These are phyloP conservation scores for Trametes villosa DNA, from an alignment of 768 basidiomycete genomes.

Conservation along the genomic window DNA sequence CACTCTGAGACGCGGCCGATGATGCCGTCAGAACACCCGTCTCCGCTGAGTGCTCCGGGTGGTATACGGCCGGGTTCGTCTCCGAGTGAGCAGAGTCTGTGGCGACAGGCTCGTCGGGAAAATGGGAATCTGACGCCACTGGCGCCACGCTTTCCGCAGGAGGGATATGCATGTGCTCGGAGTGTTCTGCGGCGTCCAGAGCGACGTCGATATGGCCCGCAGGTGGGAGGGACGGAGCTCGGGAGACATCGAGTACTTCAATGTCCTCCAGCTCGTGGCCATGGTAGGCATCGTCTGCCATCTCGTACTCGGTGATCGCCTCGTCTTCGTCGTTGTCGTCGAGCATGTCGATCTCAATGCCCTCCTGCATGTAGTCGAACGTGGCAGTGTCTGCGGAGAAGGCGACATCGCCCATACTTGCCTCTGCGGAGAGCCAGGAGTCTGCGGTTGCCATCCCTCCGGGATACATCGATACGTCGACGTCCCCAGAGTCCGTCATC, in stretches of 20 bases:
- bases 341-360: slow-evolving; percentile 73
- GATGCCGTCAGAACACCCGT: no score
- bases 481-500: slow-evolving; percentile 65
- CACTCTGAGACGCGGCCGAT: no score
- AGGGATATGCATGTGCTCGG: slow-evolving; percentile 2
- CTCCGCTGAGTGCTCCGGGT: no score
- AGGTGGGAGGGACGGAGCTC: slow-evolving; percentile 32
- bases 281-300: slow-evolving; percentile 47
- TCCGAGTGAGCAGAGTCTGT: not conserved
- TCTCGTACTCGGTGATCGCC: slow-evolving; percentile 60
- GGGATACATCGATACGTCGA: slow-evolving; percentile 63
- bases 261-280: slow-evolving; percentile 50
- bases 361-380: slow-evolving; percentile 38
- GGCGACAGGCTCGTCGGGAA: not conserved
- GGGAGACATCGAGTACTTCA: slow-evolving; percentile 51
- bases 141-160: not conserved
- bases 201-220: slow-evolving; percentile 48
- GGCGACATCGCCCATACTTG: slow-evolving; percentile 63
- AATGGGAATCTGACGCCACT: not conserved
- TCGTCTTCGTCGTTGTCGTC: slow-evolving; percentile 49
- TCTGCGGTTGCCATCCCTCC: slow-evolving; percentile 42
- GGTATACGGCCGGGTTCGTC: no score
- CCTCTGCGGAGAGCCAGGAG: slow-evolving; percentile 56
- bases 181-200: slow-evolving; percentile 46
- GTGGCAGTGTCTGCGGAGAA: slow-evolving; percentile 31